Conservation (phyloP, 106 monocot genomes). For the Phalaenopsis equestris region DNA sequence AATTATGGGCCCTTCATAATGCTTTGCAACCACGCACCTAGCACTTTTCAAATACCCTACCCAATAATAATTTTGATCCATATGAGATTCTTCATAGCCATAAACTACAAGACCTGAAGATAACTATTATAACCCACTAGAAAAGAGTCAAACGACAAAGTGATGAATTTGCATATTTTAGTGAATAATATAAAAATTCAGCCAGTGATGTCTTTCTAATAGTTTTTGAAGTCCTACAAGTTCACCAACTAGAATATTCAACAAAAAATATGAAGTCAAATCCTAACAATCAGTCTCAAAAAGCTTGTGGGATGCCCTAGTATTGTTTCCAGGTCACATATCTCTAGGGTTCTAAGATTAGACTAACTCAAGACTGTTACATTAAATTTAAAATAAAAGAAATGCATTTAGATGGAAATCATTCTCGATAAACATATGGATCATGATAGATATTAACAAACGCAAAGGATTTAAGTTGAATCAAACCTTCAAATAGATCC, state of each 20-base stretch:
- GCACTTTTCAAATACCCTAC: background rate
- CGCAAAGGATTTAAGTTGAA: background rate
- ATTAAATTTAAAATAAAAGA: background rate
- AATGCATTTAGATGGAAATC: background rate
- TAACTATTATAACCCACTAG: background rate
- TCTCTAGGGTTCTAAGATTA: background rate
- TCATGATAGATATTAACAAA: background rate
- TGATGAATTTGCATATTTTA: background rate
- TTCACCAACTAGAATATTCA: background rate
- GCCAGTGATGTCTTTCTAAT: background rate
- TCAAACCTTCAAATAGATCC: background rate
- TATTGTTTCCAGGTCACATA: background rate
- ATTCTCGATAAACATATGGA: background rate
- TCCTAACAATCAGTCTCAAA: background rate
- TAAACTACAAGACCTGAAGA: background rate
- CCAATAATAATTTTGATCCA: background rate
- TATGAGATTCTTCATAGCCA: background rate
- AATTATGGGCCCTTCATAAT: background rate
- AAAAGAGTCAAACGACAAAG: background rate
- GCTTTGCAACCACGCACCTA: background rate
- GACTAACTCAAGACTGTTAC: background rate
- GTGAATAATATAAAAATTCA: background rate
- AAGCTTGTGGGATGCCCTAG: background rate
- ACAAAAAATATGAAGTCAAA: conserved; percentile 1
- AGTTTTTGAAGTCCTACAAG: background rate